phyloP scores from a whole-genome alignment of 345 rosid genomes.

The Populus alba region DNA sequence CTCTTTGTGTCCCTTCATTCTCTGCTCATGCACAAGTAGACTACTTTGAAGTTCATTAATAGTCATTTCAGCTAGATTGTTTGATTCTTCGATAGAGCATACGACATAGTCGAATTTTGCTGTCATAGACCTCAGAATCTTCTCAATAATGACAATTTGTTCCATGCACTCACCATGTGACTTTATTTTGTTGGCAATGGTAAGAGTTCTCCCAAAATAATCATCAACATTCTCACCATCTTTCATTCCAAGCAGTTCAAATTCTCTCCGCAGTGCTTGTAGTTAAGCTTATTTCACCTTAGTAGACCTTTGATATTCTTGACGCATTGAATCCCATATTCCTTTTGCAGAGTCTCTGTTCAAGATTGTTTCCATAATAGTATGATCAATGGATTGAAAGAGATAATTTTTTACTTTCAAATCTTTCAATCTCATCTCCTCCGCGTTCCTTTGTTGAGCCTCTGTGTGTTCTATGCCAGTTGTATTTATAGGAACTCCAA shows the following conservation, averaged over 20 bases:
- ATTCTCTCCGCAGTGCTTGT: background rate
- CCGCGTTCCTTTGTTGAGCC: background rate
- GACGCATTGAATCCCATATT: background rate
- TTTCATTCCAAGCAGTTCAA: background rate
- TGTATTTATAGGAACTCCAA: rapidly evolving
- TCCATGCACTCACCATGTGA: background rate
- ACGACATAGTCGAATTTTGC: no score
- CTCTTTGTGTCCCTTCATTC: background rate
- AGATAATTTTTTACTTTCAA: background rate
- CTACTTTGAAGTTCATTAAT: background rate
- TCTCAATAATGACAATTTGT: background rate
- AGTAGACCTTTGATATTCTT: background rate
- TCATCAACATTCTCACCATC: background rate
- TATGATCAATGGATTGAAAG: background rate
- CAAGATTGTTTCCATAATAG: background rate
- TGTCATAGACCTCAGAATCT: no score
- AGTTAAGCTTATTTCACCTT: background rate
- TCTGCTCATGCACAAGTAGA: background rate
- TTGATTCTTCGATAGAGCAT: no score
- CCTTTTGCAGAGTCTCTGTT: background rate
- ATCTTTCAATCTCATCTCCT: background rate
- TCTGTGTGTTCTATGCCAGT: background rate
- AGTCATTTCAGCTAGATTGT: background rate
- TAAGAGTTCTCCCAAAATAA: no score
- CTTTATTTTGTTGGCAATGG: no score